Evolutionary conservation across 2,329 filamentous ascomycete genomes (phyloP).

Genomic region (Botryotinia globosa): DNA sequence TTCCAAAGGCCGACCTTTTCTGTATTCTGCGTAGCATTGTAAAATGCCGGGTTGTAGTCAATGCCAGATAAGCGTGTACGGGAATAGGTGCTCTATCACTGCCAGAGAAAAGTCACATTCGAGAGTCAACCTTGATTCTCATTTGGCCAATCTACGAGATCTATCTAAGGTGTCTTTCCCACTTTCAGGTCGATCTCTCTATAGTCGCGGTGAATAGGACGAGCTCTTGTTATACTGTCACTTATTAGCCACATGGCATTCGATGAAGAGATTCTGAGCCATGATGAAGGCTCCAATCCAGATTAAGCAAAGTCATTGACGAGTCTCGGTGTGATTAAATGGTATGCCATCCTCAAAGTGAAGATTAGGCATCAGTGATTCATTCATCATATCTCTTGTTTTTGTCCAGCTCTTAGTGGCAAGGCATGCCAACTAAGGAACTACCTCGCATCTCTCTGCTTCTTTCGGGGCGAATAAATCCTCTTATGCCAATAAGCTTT

Average conservation of each 20-base stretch:
- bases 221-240: neutral
- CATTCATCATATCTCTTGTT: neutral
- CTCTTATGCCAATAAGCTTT: neutral
- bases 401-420: neutral
- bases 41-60: neutral
- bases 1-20: no score
- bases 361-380: neutral
- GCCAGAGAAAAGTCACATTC: neutral
- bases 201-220: neutral
- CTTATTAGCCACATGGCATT: neutral
- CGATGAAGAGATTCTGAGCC: neutral
- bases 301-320: no score
- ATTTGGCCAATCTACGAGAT: no score
- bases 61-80: neutral
- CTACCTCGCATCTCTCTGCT: neutral
- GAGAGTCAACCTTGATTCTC: neutral
- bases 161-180: no score
- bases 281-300: neutral
- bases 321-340: neutral
- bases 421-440: neutral
- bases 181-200: neutral
- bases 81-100: neutral
- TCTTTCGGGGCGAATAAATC: neutral
- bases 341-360: neutral
- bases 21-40: neutral